These are phyloP conservation scores for Fusarium sp. DNA, from an alignment of 2,329 filamentous ascomycete species.

Conservation along the genomic window DNA sequence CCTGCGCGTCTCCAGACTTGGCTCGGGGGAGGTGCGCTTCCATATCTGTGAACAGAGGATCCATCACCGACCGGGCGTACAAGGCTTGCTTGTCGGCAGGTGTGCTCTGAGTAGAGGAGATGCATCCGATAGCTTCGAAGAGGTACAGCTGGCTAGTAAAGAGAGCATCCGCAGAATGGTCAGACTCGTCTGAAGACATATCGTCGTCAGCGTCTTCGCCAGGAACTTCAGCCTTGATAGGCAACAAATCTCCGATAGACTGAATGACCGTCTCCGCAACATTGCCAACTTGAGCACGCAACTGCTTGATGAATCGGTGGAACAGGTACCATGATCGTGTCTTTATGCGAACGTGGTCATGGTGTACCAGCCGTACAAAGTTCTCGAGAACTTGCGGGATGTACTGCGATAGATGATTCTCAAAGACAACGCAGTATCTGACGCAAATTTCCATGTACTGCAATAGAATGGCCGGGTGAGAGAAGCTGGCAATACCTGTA, in stretches of 20 bases:
- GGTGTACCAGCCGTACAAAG: slow-evolving; percentile 92
- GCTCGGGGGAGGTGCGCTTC: slow-evolving; percentile 83
- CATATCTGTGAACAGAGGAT: slow-evolving; percentile 91
- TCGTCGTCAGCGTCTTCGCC: slow-evolving; percentile 85
- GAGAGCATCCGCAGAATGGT: slow-evolving; percentile 89
- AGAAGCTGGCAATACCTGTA: slow-evolving; percentile 84
- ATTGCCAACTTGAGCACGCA: slow-evolving; percentile 87
- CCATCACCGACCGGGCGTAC: slow-evolving; percentile 89
- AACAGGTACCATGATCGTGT: slow-evolving; percentile 98
- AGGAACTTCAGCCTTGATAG: slow-evolving; percentile 91
- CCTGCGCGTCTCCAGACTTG: slow-evolving; percentile 84
- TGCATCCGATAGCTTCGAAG: slow-evolving; percentile 94
- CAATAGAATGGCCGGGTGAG: slow-evolving; percentile 91
- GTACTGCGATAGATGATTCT: slow-evolving; percentile 79
- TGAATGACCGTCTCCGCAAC: slow-evolving; percentile 93
- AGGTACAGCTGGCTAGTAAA: slow-evolving; percentile 94
- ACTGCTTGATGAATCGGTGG: slow-evolving; percentile 89
- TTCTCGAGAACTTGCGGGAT: slow-evolving; percentile 91
- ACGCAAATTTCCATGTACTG: slow-evolving; percentile 99
- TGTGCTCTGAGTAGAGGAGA: slow-evolving; percentile 85
- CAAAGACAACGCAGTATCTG: slow-evolving; percentile 93
- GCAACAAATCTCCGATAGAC: slow-evolving; percentile 88
- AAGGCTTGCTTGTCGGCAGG: slow-evolving; percentile 87
- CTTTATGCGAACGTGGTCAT: slow-evolving; percentile 87
- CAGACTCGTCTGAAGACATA: slow-evolving; percentile 94